A percentile compares a stretch with the other conserved stretches of the same genome.
Evolutionary conservation across 805 yeast genomes (phyloP).

Genomic region (Danielia oregonensis): DNA sequence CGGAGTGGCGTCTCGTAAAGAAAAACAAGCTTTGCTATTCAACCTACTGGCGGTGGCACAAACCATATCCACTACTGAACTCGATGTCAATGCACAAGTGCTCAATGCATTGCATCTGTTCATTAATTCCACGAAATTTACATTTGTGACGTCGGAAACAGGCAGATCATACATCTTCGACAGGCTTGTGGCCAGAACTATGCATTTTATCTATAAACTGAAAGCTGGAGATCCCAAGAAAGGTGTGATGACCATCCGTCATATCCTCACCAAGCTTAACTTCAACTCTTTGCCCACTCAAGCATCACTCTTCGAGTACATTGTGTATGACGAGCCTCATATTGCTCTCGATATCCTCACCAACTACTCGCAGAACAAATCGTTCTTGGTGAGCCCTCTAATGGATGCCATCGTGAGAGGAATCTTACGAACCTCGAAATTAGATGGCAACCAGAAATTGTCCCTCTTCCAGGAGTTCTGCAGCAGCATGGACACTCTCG

Average conservation of each 20-base stretch:
- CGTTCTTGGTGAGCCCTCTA: constrained; percentile 15
- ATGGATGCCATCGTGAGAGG: constrained; percentile 26
- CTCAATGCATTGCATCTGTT: constrained; percentile 14
- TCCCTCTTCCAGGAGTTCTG: constrained; percentile 17
- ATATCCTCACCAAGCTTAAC: constrained; percentile 14
- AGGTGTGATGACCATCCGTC: constrained; percentile 19
- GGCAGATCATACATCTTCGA: constrained; percentile 20
- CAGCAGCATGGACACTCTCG: constrained; percentile 12
- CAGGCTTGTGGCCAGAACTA: constrained; percentile 15
- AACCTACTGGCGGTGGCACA: constrained; percentile 28
- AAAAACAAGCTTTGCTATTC: constrained; percentile 23
- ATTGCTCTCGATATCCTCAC: constrained; percentile 23
- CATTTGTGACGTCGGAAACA: constrained; percentile 6
- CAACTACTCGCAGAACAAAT: constrained; percentile 17
- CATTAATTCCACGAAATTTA: constrained; percentile 7
- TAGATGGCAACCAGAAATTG: constrained; percentile 17
- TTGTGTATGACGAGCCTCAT: constrained; percentile 27
- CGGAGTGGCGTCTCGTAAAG: constrained; percentile 11
- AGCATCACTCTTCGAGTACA: constrained; percentile 19
- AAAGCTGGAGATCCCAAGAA: constrained; percentile 3
- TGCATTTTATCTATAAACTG: constrained; percentile 17
- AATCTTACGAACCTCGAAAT: constrained; percentile 18
- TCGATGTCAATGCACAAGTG: constrained; percentile 13
- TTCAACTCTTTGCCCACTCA: constrained; percentile 12
- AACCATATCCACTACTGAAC: constrained; percentile 21